These are phyloP conservation scores for Alternaria angustiovoidea DNA, from an alignment of 2,329 filamentous ascomycete species.

Conservation along the genomic window DNA sequence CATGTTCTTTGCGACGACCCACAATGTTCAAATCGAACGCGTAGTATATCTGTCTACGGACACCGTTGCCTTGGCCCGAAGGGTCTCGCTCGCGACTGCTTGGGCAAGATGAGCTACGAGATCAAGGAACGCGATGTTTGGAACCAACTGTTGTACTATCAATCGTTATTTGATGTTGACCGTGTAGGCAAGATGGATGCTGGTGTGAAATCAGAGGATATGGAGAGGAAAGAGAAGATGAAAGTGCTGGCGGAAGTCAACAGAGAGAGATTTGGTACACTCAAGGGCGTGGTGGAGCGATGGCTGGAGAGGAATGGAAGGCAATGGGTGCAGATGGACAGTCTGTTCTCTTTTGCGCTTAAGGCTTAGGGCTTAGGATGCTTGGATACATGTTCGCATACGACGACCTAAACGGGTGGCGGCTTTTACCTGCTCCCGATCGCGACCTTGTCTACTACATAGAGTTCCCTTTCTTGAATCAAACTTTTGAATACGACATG, in stretches of 20 bases:
- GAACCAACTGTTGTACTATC: conserved; percentile 91
- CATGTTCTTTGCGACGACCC: conserved; percentile 92
- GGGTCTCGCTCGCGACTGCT: conserved; percentile 83
- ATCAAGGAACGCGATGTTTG: conserved; percentile 89
- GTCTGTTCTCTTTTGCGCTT: conserved; percentile 72
- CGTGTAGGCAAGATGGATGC: conserved; percentile 67
- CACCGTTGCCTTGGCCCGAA: conserved; percentile 86
- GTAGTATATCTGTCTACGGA: conserved; percentile 93
- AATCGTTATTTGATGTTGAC: conserved; percentile 87
- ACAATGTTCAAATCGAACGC: conserved; percentile 83
- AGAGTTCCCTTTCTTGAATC: conserved; percentile 5
- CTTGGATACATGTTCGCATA: conserved; percentile 1
- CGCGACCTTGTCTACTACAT: conserved; percentile 11
- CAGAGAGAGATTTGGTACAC: conserved; percentile 75
- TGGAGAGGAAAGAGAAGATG: conserved; percentile 60
- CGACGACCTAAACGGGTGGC: neutral
- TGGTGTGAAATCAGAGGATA: conserved; percentile 64
- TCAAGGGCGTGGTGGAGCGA: conserved; percentile 78
- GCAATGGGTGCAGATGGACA: conserved; percentile 94
- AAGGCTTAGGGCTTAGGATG: conserved; percentile 23
- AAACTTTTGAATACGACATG: conserved; percentile 8
- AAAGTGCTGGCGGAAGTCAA: conserved; percentile 82
- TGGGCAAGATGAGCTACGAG: conserved; percentile 88
- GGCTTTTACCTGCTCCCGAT: neutral
- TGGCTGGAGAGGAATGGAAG: conserved; percentile 90